These are phyloP conservation scores for Calonectria pauciramosa DNA, from an alignment of 2,329 filamentous ascomycete species.

Conservation along the genomic window DNA sequence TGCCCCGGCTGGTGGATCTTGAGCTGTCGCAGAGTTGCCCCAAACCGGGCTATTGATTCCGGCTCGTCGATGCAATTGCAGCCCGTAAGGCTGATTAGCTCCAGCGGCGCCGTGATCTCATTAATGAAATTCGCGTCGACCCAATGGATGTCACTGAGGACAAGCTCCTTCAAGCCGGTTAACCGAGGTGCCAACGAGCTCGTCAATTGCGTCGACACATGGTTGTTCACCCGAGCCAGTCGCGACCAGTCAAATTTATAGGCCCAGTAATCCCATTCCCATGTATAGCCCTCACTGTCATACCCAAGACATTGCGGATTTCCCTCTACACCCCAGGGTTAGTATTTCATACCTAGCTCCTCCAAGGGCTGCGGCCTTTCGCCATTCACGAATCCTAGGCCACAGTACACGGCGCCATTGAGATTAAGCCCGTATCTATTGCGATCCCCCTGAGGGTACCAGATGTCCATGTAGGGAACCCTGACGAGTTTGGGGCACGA, in stretches of 20 bases:
- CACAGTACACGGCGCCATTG: not conserved
- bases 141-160: not conserved
- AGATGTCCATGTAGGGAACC: constrained; percentile 15
- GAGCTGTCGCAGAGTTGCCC: constrained; percentile 6
- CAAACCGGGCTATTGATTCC: not conserved
- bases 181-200: constrained; percentile 2
- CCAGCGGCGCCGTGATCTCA: constrained; percentile 13
- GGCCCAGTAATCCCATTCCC: constrained; percentile 10
- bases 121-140: not conserved
- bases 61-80: constrained; percentile 1
- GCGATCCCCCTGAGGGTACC: constrained; percentile 8
- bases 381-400: constrained; percentile 5
- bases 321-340: constrained; percentile 21
- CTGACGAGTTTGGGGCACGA: constrained; percentile 28
- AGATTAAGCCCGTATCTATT: not conserved
- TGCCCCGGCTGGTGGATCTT: constrained; percentile 14
- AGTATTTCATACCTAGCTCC: constrained; percentile 16
- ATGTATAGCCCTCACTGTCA: not conserved
- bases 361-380: constrained; percentile 21
- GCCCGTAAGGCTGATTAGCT: constrained; percentile 10
- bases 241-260: constrained; percentile 25
- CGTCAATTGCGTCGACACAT: not conserved
- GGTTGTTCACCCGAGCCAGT: constrained; percentile 10
- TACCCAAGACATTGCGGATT: constrained; percentile 1
- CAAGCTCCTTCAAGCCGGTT: constrained; percentile 17